Evolutionary conservation across 1,284 basidiomycete species (phyloP).

Genomic region (Puccinia brachypodii): DNA sequence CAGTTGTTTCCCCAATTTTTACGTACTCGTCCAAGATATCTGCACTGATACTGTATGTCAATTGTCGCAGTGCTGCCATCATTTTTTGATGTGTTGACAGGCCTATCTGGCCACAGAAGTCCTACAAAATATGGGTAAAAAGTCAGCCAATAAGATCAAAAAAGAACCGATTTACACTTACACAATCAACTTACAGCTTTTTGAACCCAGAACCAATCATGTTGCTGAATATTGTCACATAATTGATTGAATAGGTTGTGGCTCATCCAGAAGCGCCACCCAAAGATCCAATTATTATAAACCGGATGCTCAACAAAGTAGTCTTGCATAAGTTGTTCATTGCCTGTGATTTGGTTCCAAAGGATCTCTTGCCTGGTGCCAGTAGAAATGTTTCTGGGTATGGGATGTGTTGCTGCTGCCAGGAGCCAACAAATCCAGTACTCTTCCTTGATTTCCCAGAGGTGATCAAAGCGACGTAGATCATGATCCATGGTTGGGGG

Average conservation of each 20-base stretch:
- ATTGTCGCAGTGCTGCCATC: neutral
- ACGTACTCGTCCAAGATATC: neutral
- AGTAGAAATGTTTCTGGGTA: neutral
- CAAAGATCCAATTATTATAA: neutral
- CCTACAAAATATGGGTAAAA: no score
- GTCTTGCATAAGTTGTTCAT: neutral
- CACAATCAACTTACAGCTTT: neutral
- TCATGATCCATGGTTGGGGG: neutral
- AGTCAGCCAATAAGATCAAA: no score
- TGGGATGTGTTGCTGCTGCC: neutral
- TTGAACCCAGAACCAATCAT: neutral
- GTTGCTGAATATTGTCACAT: neutral
- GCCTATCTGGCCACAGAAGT: neutral
- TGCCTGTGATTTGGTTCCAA: neutral
- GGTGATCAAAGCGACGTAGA: neutral
- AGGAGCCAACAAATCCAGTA: neutral
- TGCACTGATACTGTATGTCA: neutral
- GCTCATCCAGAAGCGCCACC: neutral
- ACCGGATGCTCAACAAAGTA: neutral
- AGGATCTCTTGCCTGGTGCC: neutral
- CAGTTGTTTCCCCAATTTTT: neutral
- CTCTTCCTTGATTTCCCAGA: neutral
- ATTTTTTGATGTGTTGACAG: neutral
- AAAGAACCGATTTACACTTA: neutral
- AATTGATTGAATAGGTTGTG: neutral